A percentile compares a stretch with the other conserved stretches of the same genome.
Evolutionary conservation across 2,329 filamentous ascomycete species (phyloP).

Genomic region (Phaeosphaeria sp.): DNA sequence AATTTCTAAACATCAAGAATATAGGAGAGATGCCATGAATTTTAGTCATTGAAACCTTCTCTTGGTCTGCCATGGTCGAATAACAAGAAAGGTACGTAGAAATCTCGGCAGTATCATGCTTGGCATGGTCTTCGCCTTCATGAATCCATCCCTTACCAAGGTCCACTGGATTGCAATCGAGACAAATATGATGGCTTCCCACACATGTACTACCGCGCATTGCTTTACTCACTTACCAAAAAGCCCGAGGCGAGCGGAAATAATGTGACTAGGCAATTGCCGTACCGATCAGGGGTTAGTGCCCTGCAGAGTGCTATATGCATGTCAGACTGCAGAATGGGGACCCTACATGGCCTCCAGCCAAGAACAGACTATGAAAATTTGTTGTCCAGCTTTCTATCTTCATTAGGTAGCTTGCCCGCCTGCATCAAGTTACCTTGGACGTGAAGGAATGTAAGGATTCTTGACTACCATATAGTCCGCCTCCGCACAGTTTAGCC

Average conservation of each 20-base stretch:
- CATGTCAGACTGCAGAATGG: neutral
- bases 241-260: too few species aligned
- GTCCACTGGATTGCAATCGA: neutral
- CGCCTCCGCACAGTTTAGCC: neutral
- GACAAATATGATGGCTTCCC: too few species aligned
- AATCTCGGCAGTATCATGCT: too few species aligned
- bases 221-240: too few species aligned
- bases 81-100: too few species aligned
- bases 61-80: too few species aligned
- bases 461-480: neutral
- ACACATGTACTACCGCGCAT: too few species aligned
- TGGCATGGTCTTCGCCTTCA: neutral
- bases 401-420: neutral
- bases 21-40: neutral
- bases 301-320: neutral
- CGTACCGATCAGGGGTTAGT: neutral
- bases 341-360: neutral
- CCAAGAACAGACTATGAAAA: too few species aligned
- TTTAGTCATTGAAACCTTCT: too few species aligned
- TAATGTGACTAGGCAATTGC: neutral
- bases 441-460: neutral
- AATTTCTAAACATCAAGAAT: neutral
- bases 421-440: neutral
- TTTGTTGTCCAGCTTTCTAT: neutral
- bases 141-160: neutral